These are phyloP conservation scores for Globisporangium cystogenes DNA, from an alignment of 352 stramenopile genomes.

Conservation along the genomic window DNA sequence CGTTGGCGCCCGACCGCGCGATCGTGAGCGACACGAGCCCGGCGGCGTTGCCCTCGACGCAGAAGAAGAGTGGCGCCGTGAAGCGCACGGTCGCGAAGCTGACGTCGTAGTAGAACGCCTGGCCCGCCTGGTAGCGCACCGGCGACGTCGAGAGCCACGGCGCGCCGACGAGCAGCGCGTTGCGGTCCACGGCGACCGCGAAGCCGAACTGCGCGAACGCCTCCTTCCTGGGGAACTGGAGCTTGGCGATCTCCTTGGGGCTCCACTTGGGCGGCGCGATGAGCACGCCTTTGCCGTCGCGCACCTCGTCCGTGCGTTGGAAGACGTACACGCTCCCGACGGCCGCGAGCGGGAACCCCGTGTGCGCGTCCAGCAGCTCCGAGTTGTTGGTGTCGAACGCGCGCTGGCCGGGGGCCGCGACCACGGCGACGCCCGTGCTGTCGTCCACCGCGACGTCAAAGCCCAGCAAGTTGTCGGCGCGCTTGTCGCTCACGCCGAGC, in stretches of 20 bases:
- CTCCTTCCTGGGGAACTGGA: conserved; percentile 73
- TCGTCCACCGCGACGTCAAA: conserved; percentile 85
- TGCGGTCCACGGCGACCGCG: conserved; percentile 47
- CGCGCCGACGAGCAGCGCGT: conserved; percentile 48
- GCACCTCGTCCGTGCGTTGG: conserved; percentile 47
- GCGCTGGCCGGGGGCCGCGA: conserved; percentile 71
- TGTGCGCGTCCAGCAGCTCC: conserved; percentile 26
- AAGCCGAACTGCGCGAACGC: conserved; percentile 45
- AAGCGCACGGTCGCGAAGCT: conserved; percentile 50
- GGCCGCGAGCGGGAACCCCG: conserved; percentile 23
- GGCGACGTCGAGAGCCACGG: conserved; percentile 49
- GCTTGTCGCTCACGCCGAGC: conserved; percentile 88
- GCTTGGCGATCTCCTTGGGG: conserved; percentile 65
- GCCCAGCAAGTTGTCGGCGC: conserved; percentile 80
- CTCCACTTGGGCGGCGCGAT: conserved; percentile 58
- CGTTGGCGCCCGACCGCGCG: conserved; percentile 27
- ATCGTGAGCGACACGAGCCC: conserved; percentile 59
- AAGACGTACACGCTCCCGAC: conserved; percentile 74
- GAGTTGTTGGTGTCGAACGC: conserved; percentile 84
- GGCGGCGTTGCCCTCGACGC: conserved; percentile 53
- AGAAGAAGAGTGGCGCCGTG: conserved; percentile 48
- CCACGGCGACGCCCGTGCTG: conserved; percentile 64
- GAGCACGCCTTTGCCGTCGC: conserved; percentile 63
- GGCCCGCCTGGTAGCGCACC: conserved; percentile 29
- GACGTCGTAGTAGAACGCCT: conserved; percentile 67